Evolutionary conservation across 768 basidiomycete species (phyloP).

Genomic region (Phaffia australis): DNA sequence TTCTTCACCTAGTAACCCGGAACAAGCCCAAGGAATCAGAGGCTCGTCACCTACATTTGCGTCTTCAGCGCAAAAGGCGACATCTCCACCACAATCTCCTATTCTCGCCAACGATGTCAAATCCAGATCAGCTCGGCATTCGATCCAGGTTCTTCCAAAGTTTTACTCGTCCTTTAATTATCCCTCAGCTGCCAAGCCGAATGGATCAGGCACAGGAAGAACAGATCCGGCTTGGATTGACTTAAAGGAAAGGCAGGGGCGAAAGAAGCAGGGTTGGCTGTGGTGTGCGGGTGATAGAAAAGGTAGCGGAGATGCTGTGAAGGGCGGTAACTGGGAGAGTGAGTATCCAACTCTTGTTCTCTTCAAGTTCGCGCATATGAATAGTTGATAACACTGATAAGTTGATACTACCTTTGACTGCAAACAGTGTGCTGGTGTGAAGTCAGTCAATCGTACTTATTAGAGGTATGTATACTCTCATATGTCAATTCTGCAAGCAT

Average conservation of each 20-base stretch:
- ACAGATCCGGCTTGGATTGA: slow-evolving; percentile 4
- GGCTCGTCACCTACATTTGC: background rate
- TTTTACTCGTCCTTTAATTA: slow-evolving; percentile 3
- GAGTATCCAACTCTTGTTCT: background rate
- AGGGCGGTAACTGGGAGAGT: slow-evolving; percentile 12
- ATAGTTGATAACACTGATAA: no score
- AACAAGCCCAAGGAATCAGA: background rate
- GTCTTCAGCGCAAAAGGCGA: no score
- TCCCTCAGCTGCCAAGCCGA: background rate
- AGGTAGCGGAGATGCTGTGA: background rate
- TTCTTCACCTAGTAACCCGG: background rate
- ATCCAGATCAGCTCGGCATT: slow-evolving; percentile 13
- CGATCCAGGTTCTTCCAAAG: slow-evolving; percentile 22
- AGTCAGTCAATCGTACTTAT: slow-evolving; percentile 22
- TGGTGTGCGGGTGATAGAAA: slow-evolving; percentile 19
- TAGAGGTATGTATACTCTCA: slow-evolving; percentile 5
- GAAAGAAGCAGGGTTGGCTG: slow-evolving; percentile 25
- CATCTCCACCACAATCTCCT: no score
- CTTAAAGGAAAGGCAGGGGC: slow-evolving; percentile 20
- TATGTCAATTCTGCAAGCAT: no score
- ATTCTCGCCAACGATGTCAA: background rate
- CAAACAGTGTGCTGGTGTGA: slow-evolving; percentile 22
- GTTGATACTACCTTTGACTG: no score
- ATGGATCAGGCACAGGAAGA: slow-evolving; percentile 14
- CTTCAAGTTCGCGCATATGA: no score